Evolutionary conservation across 495 filamentous ascomycete species (phyloP), one percentile per base, ranked within the genome.

Genomic region (Penicillium herquei): DNA sequence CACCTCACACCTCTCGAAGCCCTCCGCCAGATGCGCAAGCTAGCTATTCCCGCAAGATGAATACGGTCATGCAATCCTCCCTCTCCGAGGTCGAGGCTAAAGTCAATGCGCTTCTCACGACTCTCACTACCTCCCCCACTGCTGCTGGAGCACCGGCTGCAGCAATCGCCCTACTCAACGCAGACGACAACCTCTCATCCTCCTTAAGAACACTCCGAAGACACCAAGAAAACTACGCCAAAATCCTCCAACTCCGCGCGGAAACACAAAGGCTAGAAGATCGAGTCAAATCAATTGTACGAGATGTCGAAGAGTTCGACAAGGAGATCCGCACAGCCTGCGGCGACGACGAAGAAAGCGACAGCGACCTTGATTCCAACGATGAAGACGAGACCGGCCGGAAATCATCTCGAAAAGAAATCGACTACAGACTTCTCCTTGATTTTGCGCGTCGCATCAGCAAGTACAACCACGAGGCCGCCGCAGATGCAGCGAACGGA

Each of bases 391-490:
- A 54, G 18, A 47, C 57, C 16, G 54, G 64, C 1, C 37, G 54
- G 49, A 30, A 52, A 49, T 13, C 14, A 33, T 0, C 54, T 1
- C 60, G 53, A 10, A 72, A 74, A 40, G 75, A 76, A 45, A 70
- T 79, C 6, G 76, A 79, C 18, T 79, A 78, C 55, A 66, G 63
- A 21, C 48, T 77, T 2, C 61, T 79, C 0, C 59, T 79, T 21
- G 72, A 77, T 37, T 79, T 79, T 51, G 76, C 76, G 13, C 71
- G 74, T 14, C 66, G 75, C 17, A 79, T 79, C 39, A 76, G 75
- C 66, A 77, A 77, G 55, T 78, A 78, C 51, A 79, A 79, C 44
- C 68, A 72, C 31, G 66, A 76, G 61, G 76, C 76, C 3, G 76
- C 75, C 39, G 70, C 72, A 9, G 75, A 79, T 57, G 76, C 71